These are phyloP conservation scores for Suillus placidus DNA, from an alignment of 768 basidiomycete species.

Conservation along the genomic window DNA sequence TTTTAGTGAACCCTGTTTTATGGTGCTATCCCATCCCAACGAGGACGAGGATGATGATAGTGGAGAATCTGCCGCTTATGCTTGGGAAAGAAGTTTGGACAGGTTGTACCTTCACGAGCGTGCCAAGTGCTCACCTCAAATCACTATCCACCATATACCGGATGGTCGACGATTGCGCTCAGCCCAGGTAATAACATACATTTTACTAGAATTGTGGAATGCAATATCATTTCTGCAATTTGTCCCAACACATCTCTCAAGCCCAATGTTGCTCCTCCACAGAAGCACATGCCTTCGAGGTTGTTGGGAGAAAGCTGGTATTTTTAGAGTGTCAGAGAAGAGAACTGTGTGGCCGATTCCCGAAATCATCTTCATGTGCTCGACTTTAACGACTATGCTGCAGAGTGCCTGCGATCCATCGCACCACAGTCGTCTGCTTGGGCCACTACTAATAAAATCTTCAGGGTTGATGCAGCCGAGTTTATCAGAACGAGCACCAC, in stretches of 20 bases:
- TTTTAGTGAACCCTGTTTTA: constrained; percentile 28
- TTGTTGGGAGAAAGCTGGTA: constrained; percentile 34
- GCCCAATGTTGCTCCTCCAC: constrained; percentile 36
- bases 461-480: constrained; percentile 25
- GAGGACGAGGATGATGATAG: constrained; percentile 37
- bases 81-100: constrained; percentile 33
- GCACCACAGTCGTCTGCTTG: constrained; percentile 28
- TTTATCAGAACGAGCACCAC: constrained; percentile 43
- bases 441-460: constrained; percentile 32
- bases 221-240: constrained; percentile 47
- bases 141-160: constrained; percentile 27
- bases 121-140: constrained; percentile 35
- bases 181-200: constrained; percentile 39
- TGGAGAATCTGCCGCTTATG: constrained; percentile 10
- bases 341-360: constrained; percentile 13
- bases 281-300: constrained; percentile 29
- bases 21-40: constrained; percentile 35
- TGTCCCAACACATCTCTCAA: constrained; percentile 49
- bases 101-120: constrained; percentile 34
- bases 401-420: constrained; percentile 30
- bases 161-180: constrained; percentile 14
- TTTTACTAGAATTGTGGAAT: constrained; percentile 57
- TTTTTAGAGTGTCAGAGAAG: constrained; percentile 33
- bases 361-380: constrained; percentile 31
- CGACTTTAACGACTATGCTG: constrained; percentile 33